Evolutionary conservation across 441 rosid genomes (phyloP).

Genomic region (Bocquillonia castaneifolia): DNA sequence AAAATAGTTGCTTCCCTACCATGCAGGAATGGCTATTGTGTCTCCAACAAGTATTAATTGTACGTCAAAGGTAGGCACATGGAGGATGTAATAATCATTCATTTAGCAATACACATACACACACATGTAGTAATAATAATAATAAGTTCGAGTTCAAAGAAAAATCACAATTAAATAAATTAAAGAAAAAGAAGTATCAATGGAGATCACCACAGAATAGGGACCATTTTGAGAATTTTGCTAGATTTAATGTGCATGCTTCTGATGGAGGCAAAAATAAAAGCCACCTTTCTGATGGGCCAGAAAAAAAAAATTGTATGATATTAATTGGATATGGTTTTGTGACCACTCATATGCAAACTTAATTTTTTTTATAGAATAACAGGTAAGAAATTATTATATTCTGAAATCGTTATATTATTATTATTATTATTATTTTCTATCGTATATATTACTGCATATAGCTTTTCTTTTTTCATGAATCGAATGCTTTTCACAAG

Average conservation of each 20-base stretch:
- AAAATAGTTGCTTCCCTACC: not conserved
- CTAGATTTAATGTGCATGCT: conserved; percentile 3
- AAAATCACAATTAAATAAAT: not conserved
- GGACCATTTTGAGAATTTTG: conserved; percentile 3
- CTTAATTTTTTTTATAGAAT: too few species aligned
- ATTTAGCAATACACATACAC: not conserved
- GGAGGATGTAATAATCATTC: conserved; percentile 6
- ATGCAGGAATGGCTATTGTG: conserved; percentile 3
- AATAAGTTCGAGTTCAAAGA: not conserved
- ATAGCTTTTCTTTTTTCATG: too few species aligned
- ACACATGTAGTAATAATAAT: too few species aligned
- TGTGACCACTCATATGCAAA: too few species aligned
- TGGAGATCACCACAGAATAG: not conserved
- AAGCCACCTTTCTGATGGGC: conserved; percentile 9
- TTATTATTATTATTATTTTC: too few species aligned
- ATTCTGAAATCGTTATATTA: too few species aligned
- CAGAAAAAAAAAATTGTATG: not conserved
- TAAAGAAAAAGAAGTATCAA: not conserved
- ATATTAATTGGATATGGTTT: too few species aligned
- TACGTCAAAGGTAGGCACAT: conserved; percentile 9
- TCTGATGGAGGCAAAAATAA: conserved; percentile 6
- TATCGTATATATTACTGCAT: too few species aligned
- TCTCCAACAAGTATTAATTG: not conserved
- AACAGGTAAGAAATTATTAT: too few species aligned
- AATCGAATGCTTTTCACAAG: too few species aligned